Base-by-base conservation (phyloP, 257 asterid genomes). In the Cinchona pubescens region DNA sequence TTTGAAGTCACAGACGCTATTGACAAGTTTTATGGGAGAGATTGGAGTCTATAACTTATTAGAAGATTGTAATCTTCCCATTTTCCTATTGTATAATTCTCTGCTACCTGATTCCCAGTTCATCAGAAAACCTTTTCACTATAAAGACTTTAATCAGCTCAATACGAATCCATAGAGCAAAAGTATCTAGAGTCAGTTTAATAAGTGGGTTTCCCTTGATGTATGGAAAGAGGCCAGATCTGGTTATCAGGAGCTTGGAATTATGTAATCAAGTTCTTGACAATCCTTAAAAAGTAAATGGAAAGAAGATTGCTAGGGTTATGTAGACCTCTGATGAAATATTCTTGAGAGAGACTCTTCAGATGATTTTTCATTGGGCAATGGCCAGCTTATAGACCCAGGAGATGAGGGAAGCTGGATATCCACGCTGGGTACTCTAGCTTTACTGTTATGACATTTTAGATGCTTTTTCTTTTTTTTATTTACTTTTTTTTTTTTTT, bases 261-360 rank as follows among this genome's bases (percentile, higher is more conserved):
- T 32, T 60, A 42, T 40, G 34, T 18, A 21, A 12, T 67, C 73
- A 64, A 68, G 45, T 43, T 68, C 30, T 69, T 34, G 18, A 14
- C n/a, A 32, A 16, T 61, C 21, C 70, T 42, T 59, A n/a, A 55
- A 30, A 51, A 37, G 64, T 68, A 64, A 60, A 68, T 45, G 64
- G 37, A 45, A 23, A 32, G 48, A 32, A 61, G 70, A 14, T 56
- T 30, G 10, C 67, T 34, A 45, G 27, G 69, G 30, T 30, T 27
- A 30, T 61, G 45, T 49, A 23, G 51, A 37, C 45, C 1, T 53
- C 10, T 46, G n/a, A 16, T 43, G 45, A 13, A 29, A 32, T 37
- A 29, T 45, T 45, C 29, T 66, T 56, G 29, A 12, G 42, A 46
- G 38, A 29, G 67, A 55, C 49, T 53, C 16, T 23, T 51, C 15